Evolutionary conservation across 306 rosid species (phyloP).

Genomic region (Lathyrus tuberosus): DNA sequence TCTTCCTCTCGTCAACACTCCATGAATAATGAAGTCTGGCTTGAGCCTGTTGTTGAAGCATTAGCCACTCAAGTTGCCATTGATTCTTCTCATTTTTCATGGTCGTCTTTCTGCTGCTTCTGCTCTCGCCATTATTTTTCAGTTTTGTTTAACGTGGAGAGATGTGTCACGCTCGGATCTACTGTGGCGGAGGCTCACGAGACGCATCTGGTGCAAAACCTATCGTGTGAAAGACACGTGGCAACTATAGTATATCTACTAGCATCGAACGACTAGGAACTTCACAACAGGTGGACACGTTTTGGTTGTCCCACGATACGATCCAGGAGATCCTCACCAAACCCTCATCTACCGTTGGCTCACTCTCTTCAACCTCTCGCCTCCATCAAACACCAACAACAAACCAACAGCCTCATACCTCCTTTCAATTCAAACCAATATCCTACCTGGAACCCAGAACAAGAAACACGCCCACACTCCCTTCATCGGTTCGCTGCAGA

Average conservation of each 20-base stretch:
- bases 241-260: slow-evolving; percentile 62
- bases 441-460: no score
- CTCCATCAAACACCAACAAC: no score
- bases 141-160: slow-evolving; percentile 93
- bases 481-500: no score
- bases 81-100: slow-evolving; percentile 55
- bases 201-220: slow-evolving; percentile 69
- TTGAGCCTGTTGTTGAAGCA: slow-evolving; percentile 67
- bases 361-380: slow-evolving; percentile 72
- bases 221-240: slow-evolving; percentile 51
- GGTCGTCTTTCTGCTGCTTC: slow-evolving; percentile 74
- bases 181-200: slow-evolving; percentile 65
- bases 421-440: no score
- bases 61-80: slow-evolving; percentile 73
- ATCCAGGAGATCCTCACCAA: slow-evolving; percentile 44
- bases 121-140: slow-evolving; percentile 69
- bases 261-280: slow-evolving; percentile 75
- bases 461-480: no score
- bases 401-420: no score
- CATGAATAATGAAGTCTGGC: slow-evolving; percentile 63
- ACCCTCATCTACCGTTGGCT: slow-evolving; percentile 67
- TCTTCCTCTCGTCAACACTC: slow-evolving; percentile 78
- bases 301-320: slow-evolving; percentile 41
- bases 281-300: slow-evolving; percentile 36
- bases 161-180: slow-evolving; percentile 66